Base-by-base conservation (phyloP, 2,329 filamentous ascomycete genomes). In the Ascochyta lentis region DNA sequence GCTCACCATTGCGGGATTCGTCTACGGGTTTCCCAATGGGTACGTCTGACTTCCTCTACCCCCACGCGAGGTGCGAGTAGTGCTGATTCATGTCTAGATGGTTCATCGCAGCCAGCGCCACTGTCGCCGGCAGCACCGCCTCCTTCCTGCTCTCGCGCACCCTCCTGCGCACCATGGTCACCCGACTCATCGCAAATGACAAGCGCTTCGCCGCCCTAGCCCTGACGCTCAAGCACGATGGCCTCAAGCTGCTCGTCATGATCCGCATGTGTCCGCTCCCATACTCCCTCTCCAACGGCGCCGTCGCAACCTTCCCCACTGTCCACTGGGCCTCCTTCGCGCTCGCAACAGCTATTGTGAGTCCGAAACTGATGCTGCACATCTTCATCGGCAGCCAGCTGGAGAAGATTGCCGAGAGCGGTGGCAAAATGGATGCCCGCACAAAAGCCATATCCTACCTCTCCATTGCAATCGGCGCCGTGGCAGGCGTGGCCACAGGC, bases 221-320 rank as follows among this genome's bases (percentile, higher is more conserved):
- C 22, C 84, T 97, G 67, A 95, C 95, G 7, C 81, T 99, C 59
- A 92, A 96, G 62, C 88, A 91, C 69, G 95, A 99, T 69, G 95
- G 95, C 0, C 77, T 99, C 47, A 90, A 92, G 68, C 87, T 98
- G 49, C 83, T 99, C 41, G 88, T 91, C 60, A 96, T 95, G 84
- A 95, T 99, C 66, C 86, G 95, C 27, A 84, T 98, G 61, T 98
- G 94, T 69, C 95, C 95, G 2, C 75, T 99, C 57, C 95, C 95
- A 13, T 99, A 96, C 75, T 95, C 90, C 48, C 80, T 98, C 64
- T 93, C 90, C 71, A 99, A 99, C 72, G 95, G 92, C 46, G 96
- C 96, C 58, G 86, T 99, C 51, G 92, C 92, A 27, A 98, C 95
- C 1, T 93, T 99, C 59, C 93, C 93, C 3, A 96, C 90, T 29